A percentile compares a stretch with the other conserved stretches of the same genome.
phyloP scores from a whole-genome alignment of 139 green algal genomes.

The Diplosphaera chodatii region DNA sequence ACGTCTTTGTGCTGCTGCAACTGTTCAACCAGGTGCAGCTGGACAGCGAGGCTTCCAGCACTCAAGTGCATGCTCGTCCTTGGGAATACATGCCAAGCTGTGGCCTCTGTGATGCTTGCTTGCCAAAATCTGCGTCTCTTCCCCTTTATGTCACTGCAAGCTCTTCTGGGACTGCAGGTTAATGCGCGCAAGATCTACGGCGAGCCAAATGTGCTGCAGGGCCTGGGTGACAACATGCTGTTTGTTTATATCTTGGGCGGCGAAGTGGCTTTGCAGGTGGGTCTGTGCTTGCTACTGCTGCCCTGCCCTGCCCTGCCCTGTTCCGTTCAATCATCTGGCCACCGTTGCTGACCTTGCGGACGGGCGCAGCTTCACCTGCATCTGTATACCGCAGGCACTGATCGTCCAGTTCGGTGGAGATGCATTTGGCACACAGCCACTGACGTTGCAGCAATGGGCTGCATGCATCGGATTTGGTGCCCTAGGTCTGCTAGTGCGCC shows the following conservation, averaged over 20 bases:
- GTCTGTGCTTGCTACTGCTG: background rate
- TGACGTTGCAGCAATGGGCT: constrained; percentile 55
- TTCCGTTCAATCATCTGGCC: too few relatives aligned
- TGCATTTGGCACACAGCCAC: constrained; percentile 62
- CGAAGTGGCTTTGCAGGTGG: constrained; percentile 43
- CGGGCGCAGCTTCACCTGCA: background rate
- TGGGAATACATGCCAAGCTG: too few relatives aligned
- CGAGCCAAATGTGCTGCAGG: constrained; percentile 49
- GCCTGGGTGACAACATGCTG: constrained; percentile 41
- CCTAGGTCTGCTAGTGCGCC: constrained; percentile 39
- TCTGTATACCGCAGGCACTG: constrained; percentile 13
- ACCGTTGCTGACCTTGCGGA: too few relatives aligned
- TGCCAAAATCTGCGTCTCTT: too few relatives aligned
- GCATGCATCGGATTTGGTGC: constrained; percentile 62
- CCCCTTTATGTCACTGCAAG: background rate
- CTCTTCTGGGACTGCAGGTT: constrained; percentile 50
- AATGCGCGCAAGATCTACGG: constrained; percentile 76
- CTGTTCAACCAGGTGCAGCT: constrained; percentile 83
- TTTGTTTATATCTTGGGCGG: constrained; percentile 61
- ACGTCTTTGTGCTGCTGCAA: constrained; percentile 71
- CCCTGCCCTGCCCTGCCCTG: too few relatives aligned
- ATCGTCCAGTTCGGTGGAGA: constrained; percentile 71
- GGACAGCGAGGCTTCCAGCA: too few relatives aligned
- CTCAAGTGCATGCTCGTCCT: too few relatives aligned
- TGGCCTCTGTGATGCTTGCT: too few relatives aligned